A percentile compares a stretch with the other conserved stretches of the same genome.
Evolutionary conservation across 2,329 filamentous ascomycete species (phyloP).

Genomic region (Colletotrichum gigasporum): DNA sequence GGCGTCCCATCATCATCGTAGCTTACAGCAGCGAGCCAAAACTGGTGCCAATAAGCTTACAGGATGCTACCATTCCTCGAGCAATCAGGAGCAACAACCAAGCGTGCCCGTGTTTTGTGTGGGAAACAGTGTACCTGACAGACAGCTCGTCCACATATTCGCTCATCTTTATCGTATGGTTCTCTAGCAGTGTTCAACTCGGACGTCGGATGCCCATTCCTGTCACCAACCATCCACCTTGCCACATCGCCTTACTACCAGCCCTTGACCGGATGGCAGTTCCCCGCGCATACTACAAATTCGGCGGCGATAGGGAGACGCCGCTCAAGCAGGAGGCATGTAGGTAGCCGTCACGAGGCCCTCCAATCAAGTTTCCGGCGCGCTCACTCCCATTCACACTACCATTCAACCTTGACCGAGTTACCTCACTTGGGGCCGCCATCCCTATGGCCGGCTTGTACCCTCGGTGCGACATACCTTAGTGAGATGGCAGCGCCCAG

Average conservation of each 20-base stretch:
- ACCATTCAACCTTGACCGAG: background rate
- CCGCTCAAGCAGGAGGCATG: background rate
- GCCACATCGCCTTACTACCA: background rate
- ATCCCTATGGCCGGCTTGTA: background rate
- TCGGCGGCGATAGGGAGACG: background rate
- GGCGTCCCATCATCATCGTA: background rate
- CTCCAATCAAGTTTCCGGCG: background rate
- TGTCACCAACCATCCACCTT: background rate
- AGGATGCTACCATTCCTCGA: background rate
- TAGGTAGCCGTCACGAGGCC: background rate
- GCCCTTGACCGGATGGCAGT: background rate
- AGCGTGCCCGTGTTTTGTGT: too few relatives aligned
- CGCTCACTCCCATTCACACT: background rate
- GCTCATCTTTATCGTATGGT: background rate
- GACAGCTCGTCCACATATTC: background rate
- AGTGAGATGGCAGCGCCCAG: background rate
- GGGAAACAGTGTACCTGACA: background rate
- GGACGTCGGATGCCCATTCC: background rate
- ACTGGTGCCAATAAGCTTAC: background rate
- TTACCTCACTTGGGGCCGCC: background rate
- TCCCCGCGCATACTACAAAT: background rate
- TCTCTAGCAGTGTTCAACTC: background rate
- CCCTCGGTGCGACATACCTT: slow-evolving; percentile 2
- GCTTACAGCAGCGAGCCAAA: background rate
- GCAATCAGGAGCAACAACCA: background rate